A percentile compares a stretch with the other conserved stretches of the same genome.
phyloP scores from a whole-genome alignment of 768 basidiomycete genomes.

The Amanita rubescens region DNA sequence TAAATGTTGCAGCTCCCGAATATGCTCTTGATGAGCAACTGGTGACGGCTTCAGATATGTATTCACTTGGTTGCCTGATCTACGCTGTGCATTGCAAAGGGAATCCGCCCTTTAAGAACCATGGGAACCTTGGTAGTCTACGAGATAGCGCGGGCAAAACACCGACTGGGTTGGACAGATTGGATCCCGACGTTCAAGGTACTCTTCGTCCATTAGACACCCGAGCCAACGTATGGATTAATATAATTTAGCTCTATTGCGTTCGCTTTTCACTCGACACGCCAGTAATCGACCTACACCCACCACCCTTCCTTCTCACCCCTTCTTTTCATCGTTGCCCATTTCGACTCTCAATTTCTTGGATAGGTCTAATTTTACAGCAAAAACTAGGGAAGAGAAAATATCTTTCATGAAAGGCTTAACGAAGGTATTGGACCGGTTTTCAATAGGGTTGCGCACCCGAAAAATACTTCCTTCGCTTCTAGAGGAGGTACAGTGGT shows the following conservation, averaged over 20 bases:
- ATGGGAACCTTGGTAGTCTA: constrained; percentile 62
- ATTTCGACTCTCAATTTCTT: constrained; percentile 95
- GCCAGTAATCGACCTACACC: constrained; percentile 70
- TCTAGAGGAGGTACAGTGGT: constrained; percentile 71
- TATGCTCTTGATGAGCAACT: constrained; percentile 88
- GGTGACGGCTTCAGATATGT: constrained; percentile 86
- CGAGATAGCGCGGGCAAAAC: constrained; percentile 65
- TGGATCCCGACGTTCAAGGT: constrained; percentile 75
- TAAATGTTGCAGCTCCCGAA: constrained; percentile 64
- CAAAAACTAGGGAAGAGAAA: constrained; percentile 93
- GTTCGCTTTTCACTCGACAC: constrained; percentile 74
- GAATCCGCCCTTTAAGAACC: constrained; percentile 80
- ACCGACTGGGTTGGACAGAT: constrained; percentile 49
- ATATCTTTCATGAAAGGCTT: constrained; percentile 94
- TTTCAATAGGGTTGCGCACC: constrained; percentile 79
- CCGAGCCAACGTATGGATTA: constrained; percentile 1
- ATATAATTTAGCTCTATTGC: constrained; percentile 55
- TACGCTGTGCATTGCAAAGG: constrained; percentile 90
- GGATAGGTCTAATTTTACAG: constrained; percentile 90
- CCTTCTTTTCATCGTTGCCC: constrained; percentile 93
- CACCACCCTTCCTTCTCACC: constrained; percentile 67
- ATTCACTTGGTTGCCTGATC: constrained; percentile 84
- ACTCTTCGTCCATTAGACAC: constrained; percentile 6
- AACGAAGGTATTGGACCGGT: constrained; percentile 68
- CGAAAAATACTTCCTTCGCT: constrained; percentile 90